Conservation (phyloP, 148 eudicot species). For the Fagopyrum esculentum region DNA sequence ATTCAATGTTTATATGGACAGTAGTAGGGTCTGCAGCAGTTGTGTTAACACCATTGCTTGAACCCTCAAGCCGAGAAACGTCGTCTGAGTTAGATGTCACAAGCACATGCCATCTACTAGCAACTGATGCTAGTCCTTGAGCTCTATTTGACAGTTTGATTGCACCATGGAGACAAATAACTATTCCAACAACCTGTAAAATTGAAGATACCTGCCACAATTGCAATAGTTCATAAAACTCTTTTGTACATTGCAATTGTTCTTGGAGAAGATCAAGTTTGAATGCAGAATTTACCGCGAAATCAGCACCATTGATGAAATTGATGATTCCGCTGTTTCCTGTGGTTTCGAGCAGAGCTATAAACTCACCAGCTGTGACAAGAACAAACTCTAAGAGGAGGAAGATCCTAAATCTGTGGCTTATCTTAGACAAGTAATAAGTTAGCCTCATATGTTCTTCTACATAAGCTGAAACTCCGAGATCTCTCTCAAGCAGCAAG, state of each 20-base stretch:
- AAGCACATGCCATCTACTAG: constrained; percentile 76
- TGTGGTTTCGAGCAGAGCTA: constrained; percentile 51
- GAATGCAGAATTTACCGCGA: constrained; percentile 31
- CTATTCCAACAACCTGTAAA: constrained; percentile 66
- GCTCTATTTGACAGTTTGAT: constrained; percentile 79
- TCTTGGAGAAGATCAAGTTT: not conserved
- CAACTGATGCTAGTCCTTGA: constrained; percentile 62
- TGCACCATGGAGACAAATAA: constrained; percentile 67
- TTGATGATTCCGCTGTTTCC: constrained; percentile 38
- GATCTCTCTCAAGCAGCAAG: too few relatives aligned
- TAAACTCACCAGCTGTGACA: constrained; percentile 42
- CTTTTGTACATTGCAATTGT: too few relatives aligned
- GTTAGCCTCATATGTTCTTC: too few relatives aligned
- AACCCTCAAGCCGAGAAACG: constrained; percentile 19
- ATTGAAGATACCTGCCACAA: constrained; percentile 52
- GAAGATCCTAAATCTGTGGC: constrained; percentile 56
- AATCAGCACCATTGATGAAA: constrained; percentile 49
- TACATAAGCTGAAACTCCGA: too few relatives aligned
- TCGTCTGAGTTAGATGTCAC: constrained; percentile 44
- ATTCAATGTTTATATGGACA: constrained; percentile 18
- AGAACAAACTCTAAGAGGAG: constrained; percentile 46
- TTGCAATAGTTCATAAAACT: not conserved
- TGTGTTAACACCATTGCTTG: constrained; percentile 24
- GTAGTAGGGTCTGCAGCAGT: constrained; percentile 14
- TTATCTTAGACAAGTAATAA: constrained; percentile 49